phyloP scores from a whole-genome alignment of 257 asterid genomes.

The Plantago major region DNA sequence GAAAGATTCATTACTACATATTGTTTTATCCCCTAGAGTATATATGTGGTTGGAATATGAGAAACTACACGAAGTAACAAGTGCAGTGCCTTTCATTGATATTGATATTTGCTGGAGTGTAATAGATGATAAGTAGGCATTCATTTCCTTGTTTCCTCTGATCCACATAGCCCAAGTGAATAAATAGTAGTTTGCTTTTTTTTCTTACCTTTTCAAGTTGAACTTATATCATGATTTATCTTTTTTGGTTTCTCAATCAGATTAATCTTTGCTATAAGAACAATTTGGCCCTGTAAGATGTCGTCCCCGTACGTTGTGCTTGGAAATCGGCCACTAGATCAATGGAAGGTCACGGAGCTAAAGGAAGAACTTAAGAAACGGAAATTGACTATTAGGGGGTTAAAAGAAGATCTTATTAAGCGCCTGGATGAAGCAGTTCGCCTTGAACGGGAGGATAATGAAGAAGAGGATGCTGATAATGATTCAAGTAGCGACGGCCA shows the following conservation, averaged over 20 bases:
- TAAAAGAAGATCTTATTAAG: conserved; percentile 72
- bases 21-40: too few relatives aligned
- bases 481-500: conserved; percentile 20
- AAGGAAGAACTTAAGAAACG: conserved; percentile 89
- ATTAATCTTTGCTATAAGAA: conserved; percentile 22
- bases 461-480: conserved; percentile 23
- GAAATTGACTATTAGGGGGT: conserved; percentile 60
- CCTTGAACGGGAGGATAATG: conserved; percentile 38
- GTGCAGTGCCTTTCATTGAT: too few relatives aligned
- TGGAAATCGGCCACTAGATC: conserved; percentile 67
- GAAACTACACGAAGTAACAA: too few relatives aligned
- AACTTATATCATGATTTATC: background rate
- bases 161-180: background rate
- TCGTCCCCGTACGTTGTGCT: conserved; percentile 67
- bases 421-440: conserved; percentile 79
- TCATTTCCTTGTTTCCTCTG: background rate
- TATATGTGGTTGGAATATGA: too few relatives aligned
- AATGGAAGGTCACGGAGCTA: conserved; percentile 91
- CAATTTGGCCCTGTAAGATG: conserved; percentile 39
- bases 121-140: background rate
- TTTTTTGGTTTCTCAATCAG: conserved; percentile 13
- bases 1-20: too few relatives aligned
- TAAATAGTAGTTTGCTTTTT: background rate
- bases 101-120: background rate
- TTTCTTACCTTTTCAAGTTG: background rate